Base-by-base conservation (phyloP, 352 stramenopile species). In the Globisporangium carolinianum region DNA sequence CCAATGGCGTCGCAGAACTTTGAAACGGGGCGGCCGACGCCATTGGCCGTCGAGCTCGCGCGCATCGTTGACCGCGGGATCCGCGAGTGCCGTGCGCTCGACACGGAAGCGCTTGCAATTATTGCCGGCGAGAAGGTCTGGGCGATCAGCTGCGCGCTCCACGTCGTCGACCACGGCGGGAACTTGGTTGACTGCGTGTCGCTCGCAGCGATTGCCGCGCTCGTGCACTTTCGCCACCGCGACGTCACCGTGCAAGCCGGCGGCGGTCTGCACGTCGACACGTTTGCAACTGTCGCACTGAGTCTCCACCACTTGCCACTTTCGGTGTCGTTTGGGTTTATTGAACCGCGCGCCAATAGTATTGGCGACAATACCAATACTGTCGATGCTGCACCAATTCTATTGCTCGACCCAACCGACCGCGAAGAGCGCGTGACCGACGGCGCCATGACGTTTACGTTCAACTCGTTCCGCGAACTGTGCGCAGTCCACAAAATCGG, bases 251-350 rank as follows among this genome's bases (percentile, higher is more conserved):
- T 83, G 32, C 71, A 81, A 41, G 66, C 72, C 35, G 62, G 55
- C n/a, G 59, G 87, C 24, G 87, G 76, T 97, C 32, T 87, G 96
- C 75, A 86, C 69, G 74, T 90, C 51, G 83, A 90, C 54, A 88
- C 97, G 55, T 84, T 97, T 59, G 86, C 89, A 39, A 91, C 95
- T 55, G 81, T 97, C 41, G 91, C 94, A 18, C 70, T 98, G 37
- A 96, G 90, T 63, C 74, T 98, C 57, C 94, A 98, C 76, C 95
- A 98, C 75, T 92, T 96, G 41, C 95, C 95, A n/a, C 81, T 98
- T 47, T 97, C 88, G 24, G 86, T 98, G 53, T 97, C 91, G n/a
- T 98, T 98, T 56, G 85, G 80, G 69, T 89, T 92, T 42, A 55
- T 92, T 24, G 66, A 88, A 56, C 60, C 55, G 46, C 60, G 61